Percentiles rank a stretch among this genome's conserved stretches.
phyloP scores from a whole-genome alignment of 164 flowering plant species.

The Magnolia changhungtana region DNA sequence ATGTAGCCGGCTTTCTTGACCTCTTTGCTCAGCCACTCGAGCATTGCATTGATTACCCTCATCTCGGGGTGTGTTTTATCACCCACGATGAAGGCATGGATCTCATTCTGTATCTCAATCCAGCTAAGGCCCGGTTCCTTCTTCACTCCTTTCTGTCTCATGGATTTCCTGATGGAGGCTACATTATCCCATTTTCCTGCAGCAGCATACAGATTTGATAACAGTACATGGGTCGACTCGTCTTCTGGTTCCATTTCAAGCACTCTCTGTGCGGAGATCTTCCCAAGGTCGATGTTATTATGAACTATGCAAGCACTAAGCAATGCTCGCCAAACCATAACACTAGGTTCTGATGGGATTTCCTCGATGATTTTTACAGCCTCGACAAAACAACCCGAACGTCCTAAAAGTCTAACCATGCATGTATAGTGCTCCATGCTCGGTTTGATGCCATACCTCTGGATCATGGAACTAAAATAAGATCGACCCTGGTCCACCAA shows the following conservation, averaged over 20 bases:
- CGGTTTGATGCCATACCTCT: conserved; percentile 62
- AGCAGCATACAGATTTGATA: conserved; percentile 80
- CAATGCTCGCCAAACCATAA: conserved; percentile 89
- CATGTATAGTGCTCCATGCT: conserved; percentile 84
- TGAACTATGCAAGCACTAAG: conserved; percentile 81
- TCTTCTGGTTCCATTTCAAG: conserved; percentile 80
- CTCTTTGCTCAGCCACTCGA: conserved; percentile 69
- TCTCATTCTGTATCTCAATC: conserved; percentile 65
- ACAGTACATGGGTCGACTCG: conserved; percentile 63
- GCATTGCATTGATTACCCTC: conserved; percentile 59
- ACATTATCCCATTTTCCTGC: conserved; percentile 70
- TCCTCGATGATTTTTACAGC: conserved; percentile 62
- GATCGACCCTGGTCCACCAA: conserved; percentile 50
- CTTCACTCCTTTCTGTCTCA: conserved; percentile 75
- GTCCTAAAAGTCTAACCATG: conserved; percentile 83
- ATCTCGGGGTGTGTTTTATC: conserved; percentile 67
- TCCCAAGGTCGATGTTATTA: conserved; percentile 68
- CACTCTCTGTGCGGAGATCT: conserved; percentile 51
- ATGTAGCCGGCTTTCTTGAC: conserved; percentile 54
- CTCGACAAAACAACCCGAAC: conserved; percentile 60
- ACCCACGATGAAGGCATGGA: conserved; percentile 72
- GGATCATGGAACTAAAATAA: conserved; percentile 61
- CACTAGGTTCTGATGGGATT: conserved; percentile 69
- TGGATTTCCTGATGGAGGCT: conserved; percentile 56
- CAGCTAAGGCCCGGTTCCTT: conserved; percentile 93